Evolutionary conservation across 2,329 filamentous ascomycete species (phyloP), one percentile per base, ranked within the genome.

Genomic region (Alternaria ethzedia): DNA sequence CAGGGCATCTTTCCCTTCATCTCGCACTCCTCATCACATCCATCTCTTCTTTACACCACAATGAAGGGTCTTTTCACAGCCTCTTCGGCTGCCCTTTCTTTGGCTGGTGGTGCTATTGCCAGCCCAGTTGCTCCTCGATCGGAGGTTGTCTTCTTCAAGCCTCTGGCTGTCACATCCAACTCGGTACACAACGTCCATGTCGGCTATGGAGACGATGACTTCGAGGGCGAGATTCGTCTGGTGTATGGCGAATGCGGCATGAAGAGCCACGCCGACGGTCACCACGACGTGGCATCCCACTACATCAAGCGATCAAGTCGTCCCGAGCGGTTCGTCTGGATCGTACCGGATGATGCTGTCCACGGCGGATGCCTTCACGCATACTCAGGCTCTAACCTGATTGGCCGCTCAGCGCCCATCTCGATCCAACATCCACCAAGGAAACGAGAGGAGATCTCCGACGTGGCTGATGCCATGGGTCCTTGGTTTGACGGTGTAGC

Each of bases 401-500:
- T 85, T 6, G 83, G 83, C 43, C 77, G 80, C 50, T 85, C 83
- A 11, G 63, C 71, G n/a, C 77, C 79, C 10, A 74, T 84, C 44
- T 69, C 70, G 6, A 71, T 84, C 17, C 75, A 68, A 25, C 74
- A 75, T 59, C 76, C 76, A 23, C 78, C 79, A 17, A 68, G 71
- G 44, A 77, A 75, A 59, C 72, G 82, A 52, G 79, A 81, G 56
- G 72, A 78, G 13, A 80, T 82, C 5, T 78, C 82, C 3, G 78
- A 82, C 17, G 85, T 90, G 80, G 83, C 83, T 57, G 84, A 86
- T 54, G 80, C 81, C 4, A 86, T 81, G 72, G 88, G 88, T 0
- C 86, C 88, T 1, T 91, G 88, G 89, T 91, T 90, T 64, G 87
- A 90, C 71, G 88, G 88, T 13, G 88, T 90, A 17, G 84, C 82